Evolutionary conservation across 2,329 filamentous ascomycete genomes (phyloP).

Genomic region (Fusarium camptoceras): DNA sequence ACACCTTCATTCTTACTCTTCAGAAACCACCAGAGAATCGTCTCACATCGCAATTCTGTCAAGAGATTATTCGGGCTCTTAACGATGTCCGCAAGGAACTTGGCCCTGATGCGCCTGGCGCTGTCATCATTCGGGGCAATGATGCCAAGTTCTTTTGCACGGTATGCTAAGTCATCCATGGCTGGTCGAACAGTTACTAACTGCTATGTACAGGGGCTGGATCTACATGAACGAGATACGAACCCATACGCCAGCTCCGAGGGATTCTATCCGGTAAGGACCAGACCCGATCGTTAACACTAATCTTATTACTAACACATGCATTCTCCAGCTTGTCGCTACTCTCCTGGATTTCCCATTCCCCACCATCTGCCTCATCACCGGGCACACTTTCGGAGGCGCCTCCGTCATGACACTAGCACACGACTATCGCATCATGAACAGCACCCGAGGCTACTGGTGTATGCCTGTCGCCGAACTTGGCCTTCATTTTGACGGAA

Average conservation of each 20-base stretch:
- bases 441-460: background rate
- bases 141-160: conserved; percentile 10
- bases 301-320: background rate
- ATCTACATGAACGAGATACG: background rate
- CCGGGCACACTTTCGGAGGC: conserved; percentile 2
- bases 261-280: conserved; percentile 2
- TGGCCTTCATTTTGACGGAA: conserved; percentile 2
- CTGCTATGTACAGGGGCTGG: background rate
- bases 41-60: conserved; percentile 9
- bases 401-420: conserved; percentile 4
- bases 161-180: background rate
- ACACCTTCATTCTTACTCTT: conserved; percentile 2
- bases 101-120: background rate
- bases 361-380: conserved; percentile 2
- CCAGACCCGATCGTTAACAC: background rate
- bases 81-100: background rate
- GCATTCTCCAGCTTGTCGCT: background rate
- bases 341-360: conserved; percentile 2
- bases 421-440: conserved; percentile 12
- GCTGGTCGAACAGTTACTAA: background rate
- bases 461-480: conserved; percentile 3
- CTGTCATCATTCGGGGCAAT: background rate
- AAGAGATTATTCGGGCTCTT: background rate
- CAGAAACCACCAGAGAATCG: conserved; percentile 11
- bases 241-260: conserved; percentile 3